Conservation (phyloP, 352 stramenopile species). For the Globisporangium rhizosaccharum region DNA sequence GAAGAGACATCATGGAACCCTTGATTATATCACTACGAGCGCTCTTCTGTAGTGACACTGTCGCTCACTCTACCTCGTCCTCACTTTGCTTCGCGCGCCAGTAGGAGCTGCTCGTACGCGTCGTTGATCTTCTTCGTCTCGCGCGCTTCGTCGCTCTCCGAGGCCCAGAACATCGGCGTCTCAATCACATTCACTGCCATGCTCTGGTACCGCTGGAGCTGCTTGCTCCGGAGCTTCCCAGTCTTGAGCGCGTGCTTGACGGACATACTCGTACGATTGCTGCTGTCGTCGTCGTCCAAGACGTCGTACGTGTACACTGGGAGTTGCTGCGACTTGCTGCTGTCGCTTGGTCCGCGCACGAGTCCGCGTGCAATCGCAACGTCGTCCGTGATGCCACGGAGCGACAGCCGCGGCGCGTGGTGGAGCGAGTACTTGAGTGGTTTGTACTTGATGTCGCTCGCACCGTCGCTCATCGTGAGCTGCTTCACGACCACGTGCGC, state of each 20-base stretch:
- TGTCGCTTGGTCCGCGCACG: not conserved
- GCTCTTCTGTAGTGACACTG: too few relatives aligned
- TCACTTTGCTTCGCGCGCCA: not conserved
- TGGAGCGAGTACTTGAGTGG: constrained; percentile 62
- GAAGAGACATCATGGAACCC: too few relatives aligned
- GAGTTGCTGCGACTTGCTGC: not conserved
- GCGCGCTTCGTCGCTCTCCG: not conserved
- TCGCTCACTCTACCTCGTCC: too few relatives aligned
- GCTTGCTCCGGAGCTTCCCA: not conserved
- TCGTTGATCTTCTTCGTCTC: constrained; percentile 5
- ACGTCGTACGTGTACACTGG: constrained; percentile 13
- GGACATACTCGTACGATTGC: not conserved
- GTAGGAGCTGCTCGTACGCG: constrained; percentile 5
- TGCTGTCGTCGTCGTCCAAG: not conserved
- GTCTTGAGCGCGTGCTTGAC: not conserved
- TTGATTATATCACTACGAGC: too few relatives aligned
- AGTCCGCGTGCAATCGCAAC: not conserved
- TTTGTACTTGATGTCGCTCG: constrained; percentile 64
- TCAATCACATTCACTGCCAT: constrained; percentile 22
- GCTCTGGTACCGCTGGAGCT: constrained; percentile 18
- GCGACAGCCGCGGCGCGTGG: constrained; percentile 39
- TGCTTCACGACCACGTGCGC: constrained; percentile 52
- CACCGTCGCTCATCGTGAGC: constrained; percentile 18
- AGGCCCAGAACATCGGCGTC: constrained; percentile 9
- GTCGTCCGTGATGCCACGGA: constrained; percentile 27